Evolutionary conservation across 2,329 filamentous ascomycete species (phyloP).

Genomic region (Daldinia eschscholtzii): DNA sequence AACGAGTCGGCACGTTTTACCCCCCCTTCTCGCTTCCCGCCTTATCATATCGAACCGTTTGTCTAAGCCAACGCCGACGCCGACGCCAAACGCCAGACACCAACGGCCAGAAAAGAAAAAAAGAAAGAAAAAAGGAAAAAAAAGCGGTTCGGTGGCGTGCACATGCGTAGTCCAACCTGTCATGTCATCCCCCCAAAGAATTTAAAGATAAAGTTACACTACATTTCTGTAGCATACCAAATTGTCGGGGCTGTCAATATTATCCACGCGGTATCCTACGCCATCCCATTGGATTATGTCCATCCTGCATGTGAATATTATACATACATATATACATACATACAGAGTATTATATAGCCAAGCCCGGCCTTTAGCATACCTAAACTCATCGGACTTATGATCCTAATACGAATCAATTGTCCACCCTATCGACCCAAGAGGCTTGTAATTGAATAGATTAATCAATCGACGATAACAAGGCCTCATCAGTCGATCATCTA

Average conservation of each 20-base stretch:
- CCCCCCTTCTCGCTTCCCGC: neutral
- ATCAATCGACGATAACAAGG: conserved; percentile 2
- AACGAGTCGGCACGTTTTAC: neutral
- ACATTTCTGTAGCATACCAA: conserved; percentile 22
- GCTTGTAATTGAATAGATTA: neutral
- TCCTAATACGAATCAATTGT: neutral
- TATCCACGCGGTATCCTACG: conserved; percentile 1
- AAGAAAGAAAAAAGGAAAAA: no score
- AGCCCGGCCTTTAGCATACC: neutral
- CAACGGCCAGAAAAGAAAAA: no score
- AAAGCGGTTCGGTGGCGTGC: conserved; percentile 6
- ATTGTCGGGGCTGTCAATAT: conserved; percentile 1
- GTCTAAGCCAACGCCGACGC: neutral
- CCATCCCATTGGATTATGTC: neutral
- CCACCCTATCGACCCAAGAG: neutral
- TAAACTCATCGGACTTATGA: no score
- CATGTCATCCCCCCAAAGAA: conserved; percentile 36
- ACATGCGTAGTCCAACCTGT: conserved; percentile 2
- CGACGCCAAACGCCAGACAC: neutral
- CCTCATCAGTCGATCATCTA: neutral
- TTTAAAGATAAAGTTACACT: conserved; percentile 26
- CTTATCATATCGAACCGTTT: neutral
- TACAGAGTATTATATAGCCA: no score
- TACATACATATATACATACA: neutral
- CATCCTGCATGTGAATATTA: conserved; percentile 9